These are phyloP conservation scores for Botryosphaeria dothidea DNA, from an alignment of 2,329 filamentous ascomycete genomes.

Conservation along the genomic window DNA sequence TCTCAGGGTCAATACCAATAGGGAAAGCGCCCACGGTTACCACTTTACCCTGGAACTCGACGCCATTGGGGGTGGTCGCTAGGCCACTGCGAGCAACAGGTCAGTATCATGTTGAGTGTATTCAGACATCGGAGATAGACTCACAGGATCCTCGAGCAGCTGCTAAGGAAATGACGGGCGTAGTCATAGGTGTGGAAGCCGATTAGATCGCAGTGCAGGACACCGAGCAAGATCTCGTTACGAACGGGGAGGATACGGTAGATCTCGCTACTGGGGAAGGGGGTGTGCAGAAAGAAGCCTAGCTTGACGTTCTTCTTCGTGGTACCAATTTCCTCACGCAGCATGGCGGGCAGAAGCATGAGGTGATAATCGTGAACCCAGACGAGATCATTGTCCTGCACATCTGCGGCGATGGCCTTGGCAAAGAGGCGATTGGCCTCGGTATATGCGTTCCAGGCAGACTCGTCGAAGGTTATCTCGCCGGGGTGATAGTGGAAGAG, in stretches of 20 bases:
- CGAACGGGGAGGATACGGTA: slow-evolving; percentile 93
- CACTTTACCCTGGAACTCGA: slow-evolving; percentile 85
- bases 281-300: slow-evolving; percentile 96
- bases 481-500: slow-evolving; percentile 98
- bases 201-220: slow-evolving; percentile 91
- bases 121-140: slow-evolving; percentile 28
- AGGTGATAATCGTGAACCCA: slow-evolving; percentile 99
- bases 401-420: slow-evolving; percentile 80
- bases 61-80: slow-evolving; percentile 85
- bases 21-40: slow-evolving; percentile 94
- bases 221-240: slow-evolving; percentile 81
- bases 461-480: slow-evolving; percentile 97
- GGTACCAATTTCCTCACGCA: slow-evolving; percentile 82
- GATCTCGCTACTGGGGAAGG: slow-evolving; percentile 95
- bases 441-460: slow-evolving; percentile 88
- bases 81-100: slow-evolving; percentile 51
- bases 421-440: slow-evolving; percentile 93
- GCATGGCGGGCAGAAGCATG: slow-evolving; percentile 94
- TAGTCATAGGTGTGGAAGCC: slow-evolving; percentile 99
- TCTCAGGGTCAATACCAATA: slow-evolving; percentile 96
- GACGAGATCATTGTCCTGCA: slow-evolving; percentile 89
- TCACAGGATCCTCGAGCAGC: slow-evolving; percentile 89
- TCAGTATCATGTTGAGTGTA: background rate
- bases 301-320: slow-evolving; percentile 92
- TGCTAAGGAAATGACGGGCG: slow-evolving; percentile 94